A percentile compares a stretch with the other conserved stretches of the same genome.
phyloP scores from a whole-genome alignment of 352 stramenopile species.

The Phytophthora palmivora region DNA sequence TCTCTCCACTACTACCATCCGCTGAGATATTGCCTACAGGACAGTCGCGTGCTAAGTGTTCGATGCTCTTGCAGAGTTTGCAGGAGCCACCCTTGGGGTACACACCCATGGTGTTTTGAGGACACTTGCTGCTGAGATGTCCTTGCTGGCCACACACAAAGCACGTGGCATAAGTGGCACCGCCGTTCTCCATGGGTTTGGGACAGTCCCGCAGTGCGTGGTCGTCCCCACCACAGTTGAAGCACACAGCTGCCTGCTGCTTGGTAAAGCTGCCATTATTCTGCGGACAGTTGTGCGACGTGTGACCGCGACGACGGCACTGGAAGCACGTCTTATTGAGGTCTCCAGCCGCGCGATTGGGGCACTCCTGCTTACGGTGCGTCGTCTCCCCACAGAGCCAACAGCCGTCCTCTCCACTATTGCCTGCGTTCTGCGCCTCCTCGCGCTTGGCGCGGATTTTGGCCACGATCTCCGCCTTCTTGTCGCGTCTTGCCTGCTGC shows the following conservation, averaged over 20 bases:
- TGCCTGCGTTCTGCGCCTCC: slow-evolving; percentile 38
- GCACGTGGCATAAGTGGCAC: slow-evolving; percentile 80
- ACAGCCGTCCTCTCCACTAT: slow-evolving; percentile 50
- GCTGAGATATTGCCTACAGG: slow-evolving; percentile 71
- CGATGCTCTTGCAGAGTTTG: slow-evolving; percentile 86
- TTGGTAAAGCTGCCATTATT: slow-evolving; percentile 29
- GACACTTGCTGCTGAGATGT: slow-evolving; percentile 88
- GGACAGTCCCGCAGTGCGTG: slow-evolving; percentile 82
- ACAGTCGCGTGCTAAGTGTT: slow-evolving; percentile 88
- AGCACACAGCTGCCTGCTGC: slow-evolving; percentile 67
- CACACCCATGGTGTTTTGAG: slow-evolving; percentile 87
- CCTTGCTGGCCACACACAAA: slow-evolving; percentile 90
- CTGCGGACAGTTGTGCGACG: slow-evolving; percentile 82
- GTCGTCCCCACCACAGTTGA: slow-evolving; percentile 83
- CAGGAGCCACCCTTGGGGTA: slow-evolving; percentile 91
- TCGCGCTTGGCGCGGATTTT: slow-evolving; percentile 83
- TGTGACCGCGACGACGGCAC: slow-evolving; percentile 82
- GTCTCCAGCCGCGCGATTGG: slow-evolving; percentile 68
- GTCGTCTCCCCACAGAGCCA: slow-evolving; percentile 77
- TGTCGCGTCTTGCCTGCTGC: slow-evolving; percentile 66
- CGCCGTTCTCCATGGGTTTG: slow-evolving; percentile 66
- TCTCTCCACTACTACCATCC: slow-evolving; percentile 59
- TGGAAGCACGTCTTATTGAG: slow-evolving; percentile 87
- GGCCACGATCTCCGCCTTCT: slow-evolving; percentile 82
- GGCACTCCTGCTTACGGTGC: slow-evolving; percentile 85